Percentiles rank a stretch among this genome's conserved stretches.
These are phyloP conservation scores for Suillus fuscotomentosus DNA, from an alignment of 768 basidiomycete species.

Conservation along the genomic window DNA sequence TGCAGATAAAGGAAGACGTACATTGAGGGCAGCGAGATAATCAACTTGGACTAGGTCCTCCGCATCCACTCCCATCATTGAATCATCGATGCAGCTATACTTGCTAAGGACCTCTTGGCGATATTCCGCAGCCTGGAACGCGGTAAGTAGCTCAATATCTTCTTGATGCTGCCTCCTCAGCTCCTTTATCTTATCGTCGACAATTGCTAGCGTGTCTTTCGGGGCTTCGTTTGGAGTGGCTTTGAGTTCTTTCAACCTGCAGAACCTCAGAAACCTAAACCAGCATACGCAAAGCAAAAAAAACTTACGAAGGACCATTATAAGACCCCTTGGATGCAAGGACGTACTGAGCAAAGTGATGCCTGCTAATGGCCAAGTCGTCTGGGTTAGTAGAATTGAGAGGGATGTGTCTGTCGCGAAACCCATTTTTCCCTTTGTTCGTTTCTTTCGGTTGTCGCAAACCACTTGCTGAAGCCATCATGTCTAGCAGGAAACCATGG, in stretches of 20 bases:
- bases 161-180: conserved; percentile 28
- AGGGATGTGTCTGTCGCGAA: conserved; percentile 17
- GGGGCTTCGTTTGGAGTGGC: conserved; percentile 4
- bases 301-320: conserved; percentile 38
- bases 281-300: neutral
- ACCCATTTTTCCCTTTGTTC: conserved; percentile 19
- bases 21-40: conserved; percentile 24
- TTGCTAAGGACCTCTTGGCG: conserved; percentile 34
- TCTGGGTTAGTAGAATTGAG: conserved; percentile 19
- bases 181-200: conserved; percentile 28
- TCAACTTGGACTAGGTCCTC: conserved; percentile 22
- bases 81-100: conserved; percentile 20
- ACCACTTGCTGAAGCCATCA: conserved; percentile 7
- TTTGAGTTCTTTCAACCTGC: conserved; percentile 22
- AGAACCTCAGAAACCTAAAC: conserved; percentile 12
- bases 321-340: conserved; percentile 38
- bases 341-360: conserved; percentile 38
- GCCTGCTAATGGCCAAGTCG: conserved; percentile 27
- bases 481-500: neutral
- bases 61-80: conserved; percentile 27
- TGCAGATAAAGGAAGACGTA: neutral
- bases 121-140: conserved; percentile 30
- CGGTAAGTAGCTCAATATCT: conserved; percentile 30
- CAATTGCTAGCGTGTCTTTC: conserved; percentile 24
- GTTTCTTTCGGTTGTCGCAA: conserved; percentile 14